These are phyloP conservation scores for Rhodotorula taiwanensis DNA, from an alignment of 768 basidiomycete species.

Conservation along the genomic window DNA sequence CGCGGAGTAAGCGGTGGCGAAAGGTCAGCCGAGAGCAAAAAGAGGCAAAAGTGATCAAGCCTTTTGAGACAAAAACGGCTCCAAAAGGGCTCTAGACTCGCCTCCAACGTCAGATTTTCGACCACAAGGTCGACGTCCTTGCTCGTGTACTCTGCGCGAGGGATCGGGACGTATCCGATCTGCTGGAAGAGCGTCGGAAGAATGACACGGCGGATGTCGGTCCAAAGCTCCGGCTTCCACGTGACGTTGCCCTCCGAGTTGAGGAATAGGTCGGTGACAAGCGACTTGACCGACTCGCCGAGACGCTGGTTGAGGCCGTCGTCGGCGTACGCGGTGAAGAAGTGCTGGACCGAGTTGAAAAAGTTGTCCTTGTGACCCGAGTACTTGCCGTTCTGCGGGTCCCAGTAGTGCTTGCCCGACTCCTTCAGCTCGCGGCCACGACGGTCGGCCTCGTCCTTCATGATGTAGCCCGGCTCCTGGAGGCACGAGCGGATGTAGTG, in stretches of 20 bases:
- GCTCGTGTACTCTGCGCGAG: conserved; percentile 87
- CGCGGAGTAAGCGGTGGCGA: too few species aligned
- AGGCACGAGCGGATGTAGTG: conserved; percentile 39
- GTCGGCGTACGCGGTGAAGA: conserved; percentile 76
- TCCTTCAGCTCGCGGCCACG: conserved; percentile 63
- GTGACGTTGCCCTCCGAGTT: conserved; percentile 70
- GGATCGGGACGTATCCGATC: conserved; percentile 73
- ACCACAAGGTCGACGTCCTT: conserved; percentile 78
- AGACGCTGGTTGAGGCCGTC: conserved; percentile 70
- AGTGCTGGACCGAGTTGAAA: conserved; percentile 62
- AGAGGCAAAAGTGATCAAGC: too few species aligned
- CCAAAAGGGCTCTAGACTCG: too few species aligned
- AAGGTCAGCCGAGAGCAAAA: too few species aligned
- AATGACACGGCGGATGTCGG: conserved; percentile 75
- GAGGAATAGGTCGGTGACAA: conserved; percentile 73
- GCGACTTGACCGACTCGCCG: conserved; percentile 61
- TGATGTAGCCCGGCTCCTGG: conserved; percentile 53
- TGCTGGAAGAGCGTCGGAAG: conserved; percentile 69
- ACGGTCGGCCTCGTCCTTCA: conserved; percentile 66
- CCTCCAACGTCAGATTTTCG: conserved; percentile 82
- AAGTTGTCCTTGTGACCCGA: conserved; percentile 72
- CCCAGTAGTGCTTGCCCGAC: conserved; percentile 68
- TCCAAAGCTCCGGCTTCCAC: conserved; percentile 75
- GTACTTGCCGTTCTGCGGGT: conserved; percentile 54
- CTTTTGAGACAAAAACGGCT: too few species aligned